These are phyloP conservation scores for Aspergillus viridinutans DNA, from an alignment of 2,329 filamentous ascomycete species.

Conservation along the genomic window DNA sequence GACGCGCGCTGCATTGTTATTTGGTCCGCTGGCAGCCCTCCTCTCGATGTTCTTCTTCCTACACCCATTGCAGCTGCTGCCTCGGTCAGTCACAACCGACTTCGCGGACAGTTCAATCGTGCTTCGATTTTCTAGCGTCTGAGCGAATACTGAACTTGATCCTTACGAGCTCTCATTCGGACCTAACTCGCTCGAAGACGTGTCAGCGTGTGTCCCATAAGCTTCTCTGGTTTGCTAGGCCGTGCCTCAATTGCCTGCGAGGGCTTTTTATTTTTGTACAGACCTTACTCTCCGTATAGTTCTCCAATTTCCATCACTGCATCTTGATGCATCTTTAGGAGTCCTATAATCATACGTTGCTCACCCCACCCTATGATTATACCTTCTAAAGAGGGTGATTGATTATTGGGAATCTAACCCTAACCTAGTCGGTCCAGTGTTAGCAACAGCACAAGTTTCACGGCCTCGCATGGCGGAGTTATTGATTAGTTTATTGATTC, in stretches of 20 bases:
- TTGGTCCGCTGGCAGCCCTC: background rate
- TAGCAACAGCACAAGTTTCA: conserved; percentile 54
- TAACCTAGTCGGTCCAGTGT: conserved; percentile 68
- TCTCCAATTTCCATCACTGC: conserved; percentile 69
- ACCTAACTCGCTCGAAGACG: conserved; percentile 13
- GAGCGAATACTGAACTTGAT: conserved; percentile 4
- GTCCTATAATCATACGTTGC: conserved; percentile 29
- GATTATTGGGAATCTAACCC: conserved; percentile 90
- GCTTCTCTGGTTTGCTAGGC: conserved; percentile 17
- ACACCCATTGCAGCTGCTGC: conserved; percentile 5
- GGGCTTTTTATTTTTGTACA: conserved; percentile 50
- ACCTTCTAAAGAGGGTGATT: conserved; percentile 53
- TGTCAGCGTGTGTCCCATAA: conserved; percentile 3
- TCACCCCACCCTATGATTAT: conserved; percentile 31
- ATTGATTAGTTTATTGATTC: conserved; percentile 58
- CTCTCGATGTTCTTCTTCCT: conserved; percentile 4
- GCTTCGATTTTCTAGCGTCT: conserved; percentile 1
- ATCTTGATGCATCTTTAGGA: conserved; percentile 37
- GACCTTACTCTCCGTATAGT: conserved; percentile 69
- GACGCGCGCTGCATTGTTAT: conserved; percentile 1
- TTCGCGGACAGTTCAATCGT: background rate
- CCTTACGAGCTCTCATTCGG: conserved; percentile 8
- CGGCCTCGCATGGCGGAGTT: conserved; percentile 64
- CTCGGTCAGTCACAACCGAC: conserved; percentile 7
- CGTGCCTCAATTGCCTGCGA: conserved; percentile 35